These are phyloP conservation scores for Agrocybe chaxingu DNA, from an alignment of 768 basidiomycete genomes.

Conservation along the genomic window DNA sequence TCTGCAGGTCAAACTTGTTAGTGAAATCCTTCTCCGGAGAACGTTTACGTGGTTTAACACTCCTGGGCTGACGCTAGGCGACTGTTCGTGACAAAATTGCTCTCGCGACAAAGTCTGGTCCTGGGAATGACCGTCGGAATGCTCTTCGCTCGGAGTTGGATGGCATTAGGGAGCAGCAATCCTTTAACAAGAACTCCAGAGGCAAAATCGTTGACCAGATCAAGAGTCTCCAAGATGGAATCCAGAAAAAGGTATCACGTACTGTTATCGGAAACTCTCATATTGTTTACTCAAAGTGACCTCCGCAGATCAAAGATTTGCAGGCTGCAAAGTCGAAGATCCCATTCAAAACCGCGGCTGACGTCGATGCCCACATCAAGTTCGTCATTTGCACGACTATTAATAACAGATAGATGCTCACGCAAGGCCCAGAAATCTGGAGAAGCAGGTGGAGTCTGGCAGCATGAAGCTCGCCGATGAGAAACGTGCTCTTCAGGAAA, in stretches of 20 bases:
- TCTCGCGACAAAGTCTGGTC: conserved; percentile 53
- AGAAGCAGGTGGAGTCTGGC: conserved; percentile 91
- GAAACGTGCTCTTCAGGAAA: conserved; percentile 92
- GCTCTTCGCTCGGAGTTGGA: conserved; percentile 81
- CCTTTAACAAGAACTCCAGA: conserved; percentile 66
- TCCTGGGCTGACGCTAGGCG: conserved; percentile 38
- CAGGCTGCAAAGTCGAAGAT: conserved; percentile 77
- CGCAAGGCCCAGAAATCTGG: conserved; percentile 56
- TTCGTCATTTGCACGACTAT: conserved; percentile 31
- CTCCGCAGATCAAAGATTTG: conserved; percentile 74
- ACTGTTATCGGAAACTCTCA: background rate
- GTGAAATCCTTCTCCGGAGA: conserved; percentile 27
- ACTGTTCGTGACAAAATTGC: conserved; percentile 75
- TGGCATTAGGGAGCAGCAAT: conserved; percentile 73
- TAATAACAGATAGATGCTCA: conserved; percentile 2
- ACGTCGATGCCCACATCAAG: conserved; percentile 87
- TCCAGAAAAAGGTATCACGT: conserved; percentile 72
- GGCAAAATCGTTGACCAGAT: conserved; percentile 76
- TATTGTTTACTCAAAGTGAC: conserved; percentile 7
- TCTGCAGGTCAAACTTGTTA: conserved; percentile 75
- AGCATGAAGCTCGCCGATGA: conserved; percentile 91
- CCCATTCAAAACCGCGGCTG: conserved; percentile 75
- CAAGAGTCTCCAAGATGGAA: conserved; percentile 69
- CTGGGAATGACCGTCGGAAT: conserved; percentile 68
- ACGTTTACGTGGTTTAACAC: conserved; percentile 4